Percentiles rank a stretch among this genome's conserved stretches.
These are phyloP conservation scores for Aspergillus saccharolyticus DNA, from an alignment of 495 filamentous ascomycete species.

Conservation along the genomic window DNA sequence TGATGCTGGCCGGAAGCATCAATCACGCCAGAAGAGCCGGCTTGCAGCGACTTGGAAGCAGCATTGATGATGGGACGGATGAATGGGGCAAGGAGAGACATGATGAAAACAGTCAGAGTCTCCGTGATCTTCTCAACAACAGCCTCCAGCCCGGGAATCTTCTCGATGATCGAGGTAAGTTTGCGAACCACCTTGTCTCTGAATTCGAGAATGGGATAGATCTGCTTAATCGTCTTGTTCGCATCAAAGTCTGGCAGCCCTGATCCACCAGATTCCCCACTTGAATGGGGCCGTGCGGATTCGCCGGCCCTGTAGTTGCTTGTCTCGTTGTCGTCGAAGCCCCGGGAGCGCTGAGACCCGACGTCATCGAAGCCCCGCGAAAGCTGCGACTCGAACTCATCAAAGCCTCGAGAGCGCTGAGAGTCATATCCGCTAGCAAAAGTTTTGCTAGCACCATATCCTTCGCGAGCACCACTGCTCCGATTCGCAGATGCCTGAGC, in stretches of 20 bases:
- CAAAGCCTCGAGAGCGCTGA: conserved; percentile 10
- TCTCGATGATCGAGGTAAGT: conserved; percentile 79
- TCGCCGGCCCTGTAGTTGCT: conserved; percentile 7
- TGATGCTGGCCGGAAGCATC: conserved; percentile 77
- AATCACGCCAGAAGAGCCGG: conserved; percentile 75
- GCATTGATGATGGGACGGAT: conserved; percentile 86
- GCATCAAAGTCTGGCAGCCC: conserved; percentile 77
- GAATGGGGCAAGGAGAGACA: conserved; percentile 85
- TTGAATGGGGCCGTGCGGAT: background rate
- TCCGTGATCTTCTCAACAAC: conserved; percentile 89
- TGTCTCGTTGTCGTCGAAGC: background rate
- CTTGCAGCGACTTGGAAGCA: conserved; percentile 74
- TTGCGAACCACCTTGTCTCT: conserved; percentile 85
- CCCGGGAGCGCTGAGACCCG: conserved; percentile 13
- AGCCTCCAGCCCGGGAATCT: conserved; percentile 82
- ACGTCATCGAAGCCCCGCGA: conserved; percentile 15
- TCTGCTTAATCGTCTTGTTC: conserved; percentile 70
- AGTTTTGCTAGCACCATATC: conserved; percentile 24
- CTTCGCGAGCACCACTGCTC: conserved; percentile 23
- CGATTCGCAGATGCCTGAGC: conserved; percentile 66
- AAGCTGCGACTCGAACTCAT: conserved; percentile 1
- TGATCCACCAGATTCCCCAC: conserved; percentile 46
- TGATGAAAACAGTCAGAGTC: conserved; percentile 80
- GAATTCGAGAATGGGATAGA: conserved; percentile 93
- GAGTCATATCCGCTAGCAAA: conserved; percentile 12